Evolutionary conservation across 257 asterid genomes (phyloP), one percentile per base, ranked within the genome.

Genomic region (Fraxinus americana): DNA sequence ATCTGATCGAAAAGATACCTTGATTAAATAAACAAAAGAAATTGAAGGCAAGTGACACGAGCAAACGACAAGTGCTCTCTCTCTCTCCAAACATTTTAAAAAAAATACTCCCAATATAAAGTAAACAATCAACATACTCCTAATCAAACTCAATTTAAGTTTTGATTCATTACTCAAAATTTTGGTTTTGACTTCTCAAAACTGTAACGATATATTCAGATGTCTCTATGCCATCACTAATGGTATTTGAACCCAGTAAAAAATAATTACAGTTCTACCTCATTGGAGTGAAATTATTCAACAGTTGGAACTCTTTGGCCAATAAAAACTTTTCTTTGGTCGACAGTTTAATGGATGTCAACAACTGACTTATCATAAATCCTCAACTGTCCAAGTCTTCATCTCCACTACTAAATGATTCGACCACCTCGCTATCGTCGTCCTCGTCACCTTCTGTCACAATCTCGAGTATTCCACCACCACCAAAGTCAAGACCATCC

Each of bases 401-500:
- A 77, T 91, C 96, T 59, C 85, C 98, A 65, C 96, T 90, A 21
- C 98, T 89, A 59, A 81, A 85, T 8, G 90, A 90, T 75, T 88
- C 97, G n/a, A 89, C 77, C 43, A 83, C 63, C 21, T 89, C 96
- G 76, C 91, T 89, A 48, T 92, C 97, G 41, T 90, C 97, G 1
- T 86, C 98, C 54, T 88, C 99, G 1, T 91, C 95, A 13, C 91
- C 96, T 52, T 90, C 98, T 0, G 90, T 78, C 48, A 89, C 85
- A 4, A 96, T 86, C 88, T 89, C 98, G 78, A 93, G 68, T 43
- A 93, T 71, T 75, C 96, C 99, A 63, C 77, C 90, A 7, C 79
- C 94, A 11, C 85, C 93, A 4, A 88, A 87, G 65, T 86, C 97
- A 19, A 85, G 72, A 54, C 76, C 97, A 2, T 89, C 96, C 83